Conservation (phyloP, 768 basidiomycete species). For the Boletus patriciae region DNA sequence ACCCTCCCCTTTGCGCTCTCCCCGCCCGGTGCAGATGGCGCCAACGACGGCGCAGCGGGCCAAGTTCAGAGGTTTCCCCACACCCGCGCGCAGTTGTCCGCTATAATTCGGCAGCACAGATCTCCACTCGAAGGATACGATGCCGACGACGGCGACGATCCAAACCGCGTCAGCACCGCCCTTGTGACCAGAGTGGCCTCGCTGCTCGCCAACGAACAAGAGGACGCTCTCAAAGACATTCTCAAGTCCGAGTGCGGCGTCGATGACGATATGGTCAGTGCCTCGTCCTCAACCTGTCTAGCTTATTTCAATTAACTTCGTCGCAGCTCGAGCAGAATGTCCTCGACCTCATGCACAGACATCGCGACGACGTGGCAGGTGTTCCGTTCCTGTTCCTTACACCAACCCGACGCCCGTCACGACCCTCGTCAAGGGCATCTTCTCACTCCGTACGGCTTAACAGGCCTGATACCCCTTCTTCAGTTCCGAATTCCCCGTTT, state of each 20-base stretch:
- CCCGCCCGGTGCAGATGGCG: conserved; percentile 4
- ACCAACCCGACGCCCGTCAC: conserved; percentile 75
- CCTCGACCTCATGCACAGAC: conserved; percentile 94
- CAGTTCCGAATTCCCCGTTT: conserved; percentile 76
- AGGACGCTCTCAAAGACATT: conserved; percentile 78
- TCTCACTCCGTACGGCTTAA: conserved; percentile 65
- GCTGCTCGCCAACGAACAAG: conserved; percentile 77
- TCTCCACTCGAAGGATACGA: conserved; percentile 54
- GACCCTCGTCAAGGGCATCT: conserved; percentile 79
- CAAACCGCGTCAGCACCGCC: conserved; percentile 52
- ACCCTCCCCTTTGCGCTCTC: conserved; percentile 20
- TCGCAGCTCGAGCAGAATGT: conserved; percentile 81
- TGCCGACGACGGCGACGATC: conserved; percentile 56
- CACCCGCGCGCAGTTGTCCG: conserved; percentile 76
- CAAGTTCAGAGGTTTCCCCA: conserved; percentile 64
- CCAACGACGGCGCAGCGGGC: conserved; percentile 19
- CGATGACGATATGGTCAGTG: conserved; percentile 65
- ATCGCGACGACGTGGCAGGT: conserved; percentile 80
- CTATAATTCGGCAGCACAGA: conserved; percentile 72
- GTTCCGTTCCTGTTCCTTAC: conserved; percentile 83
- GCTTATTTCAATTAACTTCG: conserved; percentile 20
- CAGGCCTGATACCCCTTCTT: conserved; percentile 74
- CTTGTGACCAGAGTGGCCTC: conserved; percentile 72
- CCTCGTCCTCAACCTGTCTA: conserved; percentile 7
- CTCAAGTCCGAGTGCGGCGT: conserved; percentile 70